Evolutionary conservation across 176 grass and related monocot genomes (phyloP).

Genomic region (Pontederia crassipes): DNA sequence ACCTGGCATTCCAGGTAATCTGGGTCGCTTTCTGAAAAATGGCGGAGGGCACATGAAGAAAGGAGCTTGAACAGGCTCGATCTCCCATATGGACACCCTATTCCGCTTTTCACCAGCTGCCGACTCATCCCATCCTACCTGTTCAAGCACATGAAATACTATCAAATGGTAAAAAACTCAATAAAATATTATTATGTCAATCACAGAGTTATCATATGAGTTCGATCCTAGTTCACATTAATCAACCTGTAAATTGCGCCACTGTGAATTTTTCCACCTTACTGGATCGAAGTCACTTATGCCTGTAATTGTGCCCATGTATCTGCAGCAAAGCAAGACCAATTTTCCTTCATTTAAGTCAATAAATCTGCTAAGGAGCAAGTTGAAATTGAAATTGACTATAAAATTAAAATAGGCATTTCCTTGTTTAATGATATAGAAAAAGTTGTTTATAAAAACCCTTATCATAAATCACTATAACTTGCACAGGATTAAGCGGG

Average conservation of each 20-base stretch:
- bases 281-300: slow-evolving; percentile 63
- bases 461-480: not conserved
- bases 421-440: too few relatives aligned
- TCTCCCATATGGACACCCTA: slow-evolving; percentile 71
- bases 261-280: slow-evolving; percentile 66
- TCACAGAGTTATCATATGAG: too few relatives aligned
- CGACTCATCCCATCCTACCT: slow-evolving; percentile 88
- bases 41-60: slow-evolving; percentile 59
- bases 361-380: not conserved
- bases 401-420: not conserved
- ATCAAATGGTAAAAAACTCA: not conserved
- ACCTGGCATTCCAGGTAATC: slow-evolving; percentile 58
- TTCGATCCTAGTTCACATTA: too few relatives aligned
- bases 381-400: not conserved
- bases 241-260: slow-evolving; percentile 67
- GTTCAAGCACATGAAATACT: slow-evolving; percentile 16
- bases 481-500: not conserved
- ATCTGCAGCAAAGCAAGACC: slow-evolving; percentile 23
- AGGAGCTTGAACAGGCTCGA: slow-evolving; percentile 56
- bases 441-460: too few relatives aligned
- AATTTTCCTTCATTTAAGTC: not conserved
- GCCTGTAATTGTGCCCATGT: slow-evolving; percentile 74
- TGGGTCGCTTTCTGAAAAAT: slow-evolving; percentile 53
- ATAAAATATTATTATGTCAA: not conserved
- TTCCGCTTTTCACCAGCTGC: slow-evolving; percentile 43